Evolutionary conservation across 768 basidiomycete species (phyloP).

Genomic region (Paxillus rubicundulus): DNA sequence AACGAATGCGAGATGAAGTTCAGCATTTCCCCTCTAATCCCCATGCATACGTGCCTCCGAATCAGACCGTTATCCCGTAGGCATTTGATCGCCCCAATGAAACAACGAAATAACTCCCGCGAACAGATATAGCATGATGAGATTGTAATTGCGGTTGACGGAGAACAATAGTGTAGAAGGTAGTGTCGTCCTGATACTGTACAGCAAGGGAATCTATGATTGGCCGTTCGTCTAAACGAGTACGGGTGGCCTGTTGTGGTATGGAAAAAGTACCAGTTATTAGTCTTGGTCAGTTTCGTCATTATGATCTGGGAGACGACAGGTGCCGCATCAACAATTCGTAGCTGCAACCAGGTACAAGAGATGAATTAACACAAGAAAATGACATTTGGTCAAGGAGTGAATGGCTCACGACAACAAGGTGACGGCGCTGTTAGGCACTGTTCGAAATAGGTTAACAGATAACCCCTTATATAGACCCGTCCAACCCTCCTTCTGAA

Average conservation of each 20-base stretch:
- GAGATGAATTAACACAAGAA: not conserved
- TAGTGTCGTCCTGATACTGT: conserved; percentile 6
- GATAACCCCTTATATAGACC: conserved; percentile 91
- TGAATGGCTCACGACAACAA: conserved; percentile 51
- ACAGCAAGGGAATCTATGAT: conserved; percentile 8
- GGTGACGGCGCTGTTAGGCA: conserved; percentile 94
- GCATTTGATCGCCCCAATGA: not conserved
- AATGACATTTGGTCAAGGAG: not conserved
- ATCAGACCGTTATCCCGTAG: not conserved
- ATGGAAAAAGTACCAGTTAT: not conserved
- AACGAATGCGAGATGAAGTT: not conserved
- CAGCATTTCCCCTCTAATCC: conserved; percentile 7
- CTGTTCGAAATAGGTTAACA: conserved; percentile 92
- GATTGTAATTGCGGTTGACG: conserved; percentile 2
- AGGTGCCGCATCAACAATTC: conserved; percentile 35
- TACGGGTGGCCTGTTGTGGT: conserved; percentile 7
- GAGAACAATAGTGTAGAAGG: conserved; percentile 11
- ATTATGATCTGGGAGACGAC: conserved; percentile 15
- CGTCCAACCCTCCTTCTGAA: conserved; percentile 81
- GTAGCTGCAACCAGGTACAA: conserved; percentile 18
- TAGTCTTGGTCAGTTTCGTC: not conserved
- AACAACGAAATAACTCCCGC: conserved; percentile 1
- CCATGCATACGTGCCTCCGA: conserved; percentile 8
- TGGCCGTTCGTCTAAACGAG: conserved; percentile 19
- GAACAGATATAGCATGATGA: conserved; percentile 3